phyloP scores from a whole-genome alignment of 1,139 yeast species.

The Taiozyma sp. region DNA sequence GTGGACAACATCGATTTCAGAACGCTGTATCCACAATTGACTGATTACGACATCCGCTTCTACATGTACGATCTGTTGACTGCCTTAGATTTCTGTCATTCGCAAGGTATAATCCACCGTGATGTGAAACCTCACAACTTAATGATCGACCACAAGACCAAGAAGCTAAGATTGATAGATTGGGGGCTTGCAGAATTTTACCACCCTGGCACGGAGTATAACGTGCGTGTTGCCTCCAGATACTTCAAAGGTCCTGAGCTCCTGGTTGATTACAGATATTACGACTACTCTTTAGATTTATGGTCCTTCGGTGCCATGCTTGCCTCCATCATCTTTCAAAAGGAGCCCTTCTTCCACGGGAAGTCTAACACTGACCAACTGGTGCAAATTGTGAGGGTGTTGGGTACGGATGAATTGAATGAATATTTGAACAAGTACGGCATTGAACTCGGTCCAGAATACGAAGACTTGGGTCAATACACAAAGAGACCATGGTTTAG shows the following conservation, averaged over 20 bases:
- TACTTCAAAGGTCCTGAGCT: slow-evolving; percentile 82
- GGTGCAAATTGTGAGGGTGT: slow-evolving; percentile 71
- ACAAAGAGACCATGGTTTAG: slow-evolving; percentile 65
- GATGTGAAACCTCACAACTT: slow-evolving; percentile 85
- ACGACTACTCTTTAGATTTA: slow-evolving; percentile 73
- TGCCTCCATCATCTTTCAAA: slow-evolving; percentile 71
- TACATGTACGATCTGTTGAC: slow-evolving; percentile 65
- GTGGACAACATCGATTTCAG: slow-evolving; percentile 71
- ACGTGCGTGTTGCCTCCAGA: slow-evolving; percentile 77
- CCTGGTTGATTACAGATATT: slow-evolving; percentile 66
- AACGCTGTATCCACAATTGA: slow-evolving; percentile 62
- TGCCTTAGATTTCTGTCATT: slow-evolving; percentile 74
- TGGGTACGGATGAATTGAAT: slow-evolving; percentile 68
- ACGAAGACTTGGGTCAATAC: slow-evolving; percentile 65
- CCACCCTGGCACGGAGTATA: slow-evolving; percentile 74
- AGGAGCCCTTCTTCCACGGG: slow-evolving; percentile 78
- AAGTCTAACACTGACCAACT: slow-evolving; percentile 76
- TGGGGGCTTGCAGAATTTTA: slow-evolving; percentile 87
- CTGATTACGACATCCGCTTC: slow-evolving; percentile 59
- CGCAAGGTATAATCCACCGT: slow-evolving; percentile 81
- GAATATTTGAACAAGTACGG: slow-evolving; percentile 59
- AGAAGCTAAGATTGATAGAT: slow-evolving; percentile 65
- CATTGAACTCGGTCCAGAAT: slow-evolving; percentile 56
- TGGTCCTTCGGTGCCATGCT: slow-evolving; percentile 85
- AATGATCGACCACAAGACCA: slow-evolving; percentile 69